Evolutionary conservation across 2,329 filamentous ascomycete species (phyloP).

Genomic region (Colletotrichum caudatum): DNA sequence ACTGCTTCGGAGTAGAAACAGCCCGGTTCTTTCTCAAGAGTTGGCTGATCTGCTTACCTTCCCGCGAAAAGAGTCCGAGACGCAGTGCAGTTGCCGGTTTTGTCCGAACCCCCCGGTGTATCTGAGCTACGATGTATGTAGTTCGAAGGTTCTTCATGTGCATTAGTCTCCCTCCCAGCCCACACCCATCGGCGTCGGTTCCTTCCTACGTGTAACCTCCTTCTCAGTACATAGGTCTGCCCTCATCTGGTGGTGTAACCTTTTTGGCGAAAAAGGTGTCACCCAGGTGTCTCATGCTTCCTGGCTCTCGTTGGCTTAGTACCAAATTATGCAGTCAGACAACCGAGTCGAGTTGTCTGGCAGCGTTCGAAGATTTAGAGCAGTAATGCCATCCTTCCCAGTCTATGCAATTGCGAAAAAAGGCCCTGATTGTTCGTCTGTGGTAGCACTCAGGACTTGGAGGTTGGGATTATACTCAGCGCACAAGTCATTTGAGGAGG

Average conservation of each 20-base stretch:
- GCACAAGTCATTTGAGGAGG: conserved; percentile 23
- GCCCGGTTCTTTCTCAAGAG: conserved; percentile 16
- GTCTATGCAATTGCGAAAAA: not conserved
- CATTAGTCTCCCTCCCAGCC: conserved; percentile 21
- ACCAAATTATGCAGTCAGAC: not conserved
- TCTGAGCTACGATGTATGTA: conserved; percentile 1
- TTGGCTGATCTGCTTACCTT: conserved; percentile 19
- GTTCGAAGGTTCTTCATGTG: conserved; percentile 22
- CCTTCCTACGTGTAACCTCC: conserved; percentile 25
- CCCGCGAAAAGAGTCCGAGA: conserved; percentile 19
- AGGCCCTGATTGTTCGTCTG: not conserved
- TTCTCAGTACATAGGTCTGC: conserved; percentile 6
- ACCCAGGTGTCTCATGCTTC: conserved; percentile 29
- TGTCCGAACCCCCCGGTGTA: conserved; percentile 29
- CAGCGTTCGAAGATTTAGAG: not conserved
- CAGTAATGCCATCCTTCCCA: not conserved
- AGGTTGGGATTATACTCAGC: conserved; percentile 27
- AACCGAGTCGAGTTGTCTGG: not conserved
- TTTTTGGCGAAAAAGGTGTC: conserved; percentile 17
- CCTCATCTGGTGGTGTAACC: conserved; percentile 33
- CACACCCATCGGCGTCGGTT: conserved; percentile 8
- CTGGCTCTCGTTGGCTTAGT: conserved; percentile 16
- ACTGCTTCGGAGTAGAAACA: conserved; percentile 17
- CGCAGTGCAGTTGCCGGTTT: conserved; percentile 34
- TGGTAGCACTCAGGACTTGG: not conserved